Evolutionary conservation across 306 rosid genomes (phyloP), one percentile per base, ranked within the genome.

Genomic region (Rosa chinensis): DNA sequence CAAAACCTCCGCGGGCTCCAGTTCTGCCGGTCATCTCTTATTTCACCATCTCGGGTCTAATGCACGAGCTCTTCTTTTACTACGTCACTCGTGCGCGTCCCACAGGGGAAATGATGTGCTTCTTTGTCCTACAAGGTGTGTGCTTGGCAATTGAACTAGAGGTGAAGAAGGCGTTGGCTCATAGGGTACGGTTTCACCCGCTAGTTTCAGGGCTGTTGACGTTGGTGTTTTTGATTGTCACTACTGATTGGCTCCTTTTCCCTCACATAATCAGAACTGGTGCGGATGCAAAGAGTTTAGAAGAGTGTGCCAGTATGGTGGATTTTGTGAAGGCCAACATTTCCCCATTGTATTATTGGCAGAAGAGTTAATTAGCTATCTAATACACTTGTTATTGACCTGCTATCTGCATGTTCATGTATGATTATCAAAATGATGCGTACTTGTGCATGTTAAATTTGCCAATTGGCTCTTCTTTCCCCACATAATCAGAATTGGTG

Each of bases 101-200:
- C 63, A 56, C 63, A 3, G 63, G 63, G 12, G 63, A 56, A 56
- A n/a, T 56, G 63, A 56, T n/a, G 63, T 56, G 63, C 63, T 56
- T 56, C 28, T 56, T 56, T n/a, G 28, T 56, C 4, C 63, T 56
- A n/a, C 63, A 56, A 56, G 63, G 32, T 56, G 28, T 56, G 5
- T 56, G 63, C 63, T 56, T 56, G 28, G 63, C 12, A 9, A 8
- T 56, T 21, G 63, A 56, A n/a, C 12, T 56, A 28, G 13, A 8
- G 63, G 32, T 56, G 28, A 56, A 56, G 63, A n/a, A n/a, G 12
- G 28, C 5, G 11, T 2, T 21, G 12, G 63, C 28, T 56, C 63
- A n/a, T 3, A 56, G 4, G 12, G 63, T 56, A 3, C 28, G 28
- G 63, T n/a, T 56, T 20, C 63, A 56, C 25, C 28, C 12, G 11